phyloP scores from a whole-genome alignment of 805 yeast genomes.

The Candida boleticola region DNA sequence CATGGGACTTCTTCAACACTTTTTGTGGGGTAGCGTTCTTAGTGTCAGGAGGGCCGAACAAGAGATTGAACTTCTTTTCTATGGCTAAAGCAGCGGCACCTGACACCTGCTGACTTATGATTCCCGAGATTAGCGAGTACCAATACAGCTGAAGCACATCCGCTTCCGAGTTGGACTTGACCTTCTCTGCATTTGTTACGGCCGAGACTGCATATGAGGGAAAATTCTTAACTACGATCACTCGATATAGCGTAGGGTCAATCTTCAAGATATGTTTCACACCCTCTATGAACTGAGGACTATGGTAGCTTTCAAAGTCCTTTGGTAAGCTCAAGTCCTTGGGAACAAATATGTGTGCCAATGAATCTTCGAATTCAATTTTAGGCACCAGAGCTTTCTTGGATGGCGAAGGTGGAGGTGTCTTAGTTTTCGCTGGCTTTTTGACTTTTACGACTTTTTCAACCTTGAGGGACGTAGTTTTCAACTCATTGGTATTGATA shows the following conservation, averaged over 20 bases:
- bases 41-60: constrained; percentile 26
- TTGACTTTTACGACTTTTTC: background rate
- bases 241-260: constrained; percentile 36
- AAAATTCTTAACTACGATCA: constrained; percentile 28
- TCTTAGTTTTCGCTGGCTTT: background rate
- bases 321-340: constrained; percentile 22
- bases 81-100: constrained; percentile 80
- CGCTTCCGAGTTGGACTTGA: constrained; percentile 4
- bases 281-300: constrained; percentile 33
- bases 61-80: constrained; percentile 39
- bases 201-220: constrained; percentile 13
- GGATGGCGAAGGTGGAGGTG: constrained; percentile 1
- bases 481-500: background rate
- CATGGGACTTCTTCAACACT: constrained; percentile 40
- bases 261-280: constrained; percentile 23
- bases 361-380: constrained; percentile 14
- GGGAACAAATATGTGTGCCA: constrained; percentile 14
- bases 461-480: background rate
- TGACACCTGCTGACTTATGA: constrained; percentile 72
- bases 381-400: constrained; percentile 2
- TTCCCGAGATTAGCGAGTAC: constrained; percentile 36
- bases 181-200: background rate
- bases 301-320: constrained; percentile 27
- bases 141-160: constrained; percentile 31
- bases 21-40: constrained; percentile 49